Evolutionary conservation across 768 basidiomycete genomes (phyloP).

Genomic region (Phaffia tasmanica): DNA sequence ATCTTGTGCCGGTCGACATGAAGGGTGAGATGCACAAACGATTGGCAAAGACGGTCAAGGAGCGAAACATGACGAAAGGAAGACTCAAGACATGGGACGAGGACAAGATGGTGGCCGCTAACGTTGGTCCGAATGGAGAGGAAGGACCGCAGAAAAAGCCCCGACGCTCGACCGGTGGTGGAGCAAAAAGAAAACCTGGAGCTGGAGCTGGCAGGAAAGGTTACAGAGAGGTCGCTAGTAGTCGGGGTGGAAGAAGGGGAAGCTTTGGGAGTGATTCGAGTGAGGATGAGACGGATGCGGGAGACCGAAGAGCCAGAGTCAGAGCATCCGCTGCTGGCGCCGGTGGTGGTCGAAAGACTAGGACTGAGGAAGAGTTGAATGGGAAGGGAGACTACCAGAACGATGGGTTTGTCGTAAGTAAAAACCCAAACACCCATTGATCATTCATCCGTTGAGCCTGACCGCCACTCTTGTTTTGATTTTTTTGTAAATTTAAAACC

Average conservation of each 20-base stretch:
- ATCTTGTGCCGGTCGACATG: constrained; percentile 21
- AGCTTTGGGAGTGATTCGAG: constrained; percentile 23
- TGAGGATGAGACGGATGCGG: constrained; percentile 19
- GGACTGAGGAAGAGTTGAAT: not conserved
- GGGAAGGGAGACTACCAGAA: constrained; percentile 14
- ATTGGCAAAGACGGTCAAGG: constrained; percentile 23
- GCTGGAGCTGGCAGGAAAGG: not conserved
- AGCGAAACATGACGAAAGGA: constrained; percentile 10
- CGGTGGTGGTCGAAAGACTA: not conserved
- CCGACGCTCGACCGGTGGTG: not conserved
- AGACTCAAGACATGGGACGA: constrained; percentile 26
- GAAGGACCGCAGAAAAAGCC: constrained; percentile 10
- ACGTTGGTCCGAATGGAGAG: constrained; percentile 5
- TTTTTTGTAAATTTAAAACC: not conserved
- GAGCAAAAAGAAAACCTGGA: constrained; percentile 1
- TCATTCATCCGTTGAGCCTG: not conserved
- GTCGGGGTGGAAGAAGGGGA: constrained; percentile 12
- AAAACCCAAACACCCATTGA: not conserved
- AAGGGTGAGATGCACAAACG: constrained; percentile 21
- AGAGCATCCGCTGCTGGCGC: not conserved
- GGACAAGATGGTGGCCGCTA: constrained; percentile 8
- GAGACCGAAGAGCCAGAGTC: not conserved
- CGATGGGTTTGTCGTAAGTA: constrained; percentile 25
- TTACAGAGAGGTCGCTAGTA: constrained; percentile 1
- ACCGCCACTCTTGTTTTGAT: not conserved